Evolutionary conservation across 495 filamentous ascomycete species (phyloP).

Genomic region (Penicillium fimorum): DNA sequence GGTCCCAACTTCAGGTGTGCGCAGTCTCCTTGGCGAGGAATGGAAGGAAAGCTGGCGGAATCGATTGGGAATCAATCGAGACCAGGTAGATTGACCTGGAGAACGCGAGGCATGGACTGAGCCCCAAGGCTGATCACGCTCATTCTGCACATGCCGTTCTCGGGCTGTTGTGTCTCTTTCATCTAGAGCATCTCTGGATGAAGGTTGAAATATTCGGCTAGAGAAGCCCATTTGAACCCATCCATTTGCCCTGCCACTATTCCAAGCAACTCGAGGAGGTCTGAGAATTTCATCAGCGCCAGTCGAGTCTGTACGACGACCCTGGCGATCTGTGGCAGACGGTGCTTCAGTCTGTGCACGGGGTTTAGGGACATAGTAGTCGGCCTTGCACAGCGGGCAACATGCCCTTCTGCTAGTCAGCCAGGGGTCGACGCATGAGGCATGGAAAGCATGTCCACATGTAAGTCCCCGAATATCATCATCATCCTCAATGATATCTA

Average conservation of each 20-base stretch:
- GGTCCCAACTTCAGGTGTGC: neutral
- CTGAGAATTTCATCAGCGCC: slow-evolving; percentile 18
- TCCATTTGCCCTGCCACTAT: slow-evolving; percentile 8
- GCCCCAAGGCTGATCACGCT: neutral
- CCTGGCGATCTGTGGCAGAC: slow-evolving; percentile 19
- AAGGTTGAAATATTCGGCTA: slow-evolving; percentile 19
- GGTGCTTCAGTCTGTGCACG: slow-evolving; percentile 40
- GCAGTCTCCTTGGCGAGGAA: neutral
- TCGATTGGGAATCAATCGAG: slow-evolving; percentile 23
- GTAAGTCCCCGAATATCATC: slow-evolving; percentile 93
- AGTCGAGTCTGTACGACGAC: slow-evolving; percentile 11
- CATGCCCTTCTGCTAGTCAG: slow-evolving; percentile 88
- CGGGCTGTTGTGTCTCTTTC: neutral
- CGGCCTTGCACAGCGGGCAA: slow-evolving; percentile 95
- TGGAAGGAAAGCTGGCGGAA: slow-evolving; percentile 13
- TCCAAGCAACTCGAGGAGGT: slow-evolving; percentile 21
- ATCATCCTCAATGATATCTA: slow-evolving; percentile 89
- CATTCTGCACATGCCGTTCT: slow-evolving; percentile 1
- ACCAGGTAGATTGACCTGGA: slow-evolving; percentile 13
- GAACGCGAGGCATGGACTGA: neutral
- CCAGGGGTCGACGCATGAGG: slow-evolving; percentile 93
- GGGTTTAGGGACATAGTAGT: slow-evolving; percentile 91
- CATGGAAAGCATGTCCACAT: slow-evolving; percentile 96
- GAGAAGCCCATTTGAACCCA: slow-evolving; percentile 20
- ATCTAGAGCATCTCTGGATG: neutral